Percentiles rank a stretch among this genome's conserved stretches.
Conservation (phyloP, 2,329 filamentous ascomycete species). For the Byssothecium circinans region DNA sequence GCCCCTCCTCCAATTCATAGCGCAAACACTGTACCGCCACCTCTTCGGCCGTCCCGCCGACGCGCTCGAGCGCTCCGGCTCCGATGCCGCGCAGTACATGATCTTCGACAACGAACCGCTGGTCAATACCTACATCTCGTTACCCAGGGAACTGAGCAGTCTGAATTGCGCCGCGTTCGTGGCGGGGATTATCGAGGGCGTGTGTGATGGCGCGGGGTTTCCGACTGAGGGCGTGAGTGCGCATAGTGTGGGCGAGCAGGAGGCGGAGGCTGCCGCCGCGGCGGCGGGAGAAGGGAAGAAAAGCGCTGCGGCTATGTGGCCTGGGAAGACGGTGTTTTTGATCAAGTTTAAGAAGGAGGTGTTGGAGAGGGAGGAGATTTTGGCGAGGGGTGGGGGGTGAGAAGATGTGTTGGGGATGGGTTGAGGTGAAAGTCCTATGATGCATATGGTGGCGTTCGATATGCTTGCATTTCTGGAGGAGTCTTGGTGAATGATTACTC, state of each 20-base stretch:
- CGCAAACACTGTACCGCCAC: constrained; percentile 86
- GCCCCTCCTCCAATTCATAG: constrained; percentile 90
- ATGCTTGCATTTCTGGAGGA: background rate
- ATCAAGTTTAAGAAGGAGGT: constrained; percentile 92
- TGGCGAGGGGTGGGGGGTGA: constrained; percentile 58
- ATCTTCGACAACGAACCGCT: constrained; percentile 97
- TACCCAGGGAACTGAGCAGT: constrained; percentile 94
- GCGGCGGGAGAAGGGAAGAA: constrained; percentile 52
- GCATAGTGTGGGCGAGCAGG: constrained; percentile 63
- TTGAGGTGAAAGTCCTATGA: background rate
- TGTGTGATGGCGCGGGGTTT: constrained; percentile 91
- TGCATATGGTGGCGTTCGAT: background rate
- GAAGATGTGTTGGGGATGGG: background rate
- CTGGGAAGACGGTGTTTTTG: constrained; percentile 91
- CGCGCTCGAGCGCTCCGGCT: constrained; percentile 84
- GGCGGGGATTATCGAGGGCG: constrained; percentile 91
- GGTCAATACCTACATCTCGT: constrained; percentile 89
- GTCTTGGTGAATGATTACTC: too few species aligned
- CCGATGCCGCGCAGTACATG: constrained; percentile 95
- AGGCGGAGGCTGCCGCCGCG: constrained; percentile 42
- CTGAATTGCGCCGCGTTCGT: constrained; percentile 96
- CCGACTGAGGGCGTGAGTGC: constrained; percentile 81
- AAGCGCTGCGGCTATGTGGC: constrained; percentile 69
- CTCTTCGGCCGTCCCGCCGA: constrained; percentile 91
- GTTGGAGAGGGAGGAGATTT: constrained; percentile 82